Conservation (phyloP, 495 filamentous ascomycete species). For the Penicillium cosmopolitanum region DNA sequence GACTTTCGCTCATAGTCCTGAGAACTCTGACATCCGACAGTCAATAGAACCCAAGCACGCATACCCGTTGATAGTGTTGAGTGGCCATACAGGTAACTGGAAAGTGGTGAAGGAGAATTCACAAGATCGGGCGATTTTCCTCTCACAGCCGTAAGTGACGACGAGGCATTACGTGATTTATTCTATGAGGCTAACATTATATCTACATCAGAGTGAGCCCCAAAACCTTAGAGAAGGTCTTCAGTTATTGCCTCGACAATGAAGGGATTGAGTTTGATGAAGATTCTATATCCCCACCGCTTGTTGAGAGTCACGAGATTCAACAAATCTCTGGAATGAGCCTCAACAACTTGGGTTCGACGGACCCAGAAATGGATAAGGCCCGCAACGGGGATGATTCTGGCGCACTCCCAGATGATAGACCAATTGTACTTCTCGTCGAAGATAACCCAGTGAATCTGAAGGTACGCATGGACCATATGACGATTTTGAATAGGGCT, state of each 20-base stretch:
- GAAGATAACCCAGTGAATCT: conserved; percentile 71
- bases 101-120: conserved; percentile 20
- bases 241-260: conserved; percentile 22
- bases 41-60: conserved; percentile 13
- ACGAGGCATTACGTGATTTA: background rate
- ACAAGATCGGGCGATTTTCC: conserved; percentile 24
- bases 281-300: background rate
- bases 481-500: background rate
- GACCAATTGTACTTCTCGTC: conserved; percentile 55
- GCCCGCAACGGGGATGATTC: background rate
- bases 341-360: background rate
- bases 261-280: background rate
- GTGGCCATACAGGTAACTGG: conserved; percentile 24
- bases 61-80: conserved; percentile 28
- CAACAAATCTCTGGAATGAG: background rate
- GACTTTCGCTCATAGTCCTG: conserved; percentile 7
- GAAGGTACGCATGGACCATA: conserved; percentile 37
- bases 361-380: background rate
- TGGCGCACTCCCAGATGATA: background rate
- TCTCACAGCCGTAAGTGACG: conserved; percentile 30
- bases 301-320: background rate
- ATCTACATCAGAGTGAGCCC: conserved; percentile 25
- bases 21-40: conserved; percentile 11
- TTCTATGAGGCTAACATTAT: background rate
- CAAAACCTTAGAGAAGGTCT: conserved; percentile 25